Percentiles rank a stretch among this genome's conserved stretches.
Evolutionary conservation across 352 stramenopile species (phyloP).

Genomic region (Pythium myriotylum): DNA sequence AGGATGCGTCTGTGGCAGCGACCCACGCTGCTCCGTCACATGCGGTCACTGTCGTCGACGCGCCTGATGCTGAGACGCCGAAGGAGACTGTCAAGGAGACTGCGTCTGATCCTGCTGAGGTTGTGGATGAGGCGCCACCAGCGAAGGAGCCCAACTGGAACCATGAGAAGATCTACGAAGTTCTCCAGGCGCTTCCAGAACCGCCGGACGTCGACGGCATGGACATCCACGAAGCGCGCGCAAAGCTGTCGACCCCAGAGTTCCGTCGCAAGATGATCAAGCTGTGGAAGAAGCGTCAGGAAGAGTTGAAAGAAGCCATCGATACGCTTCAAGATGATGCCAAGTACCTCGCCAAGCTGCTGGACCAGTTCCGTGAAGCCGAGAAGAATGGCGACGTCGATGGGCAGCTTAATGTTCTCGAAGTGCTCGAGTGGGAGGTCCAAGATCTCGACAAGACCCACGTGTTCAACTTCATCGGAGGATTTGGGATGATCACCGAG

Average conservation of each 20-base stretch:
- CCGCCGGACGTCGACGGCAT: constrained; percentile 74
- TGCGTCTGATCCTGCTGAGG: not conserved
- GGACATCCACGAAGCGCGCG: constrained; percentile 74
- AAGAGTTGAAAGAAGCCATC: constrained; percentile 77
- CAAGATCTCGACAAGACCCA: constrained; percentile 88
- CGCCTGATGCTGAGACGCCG: constrained; percentile 17
- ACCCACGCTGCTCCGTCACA: constrained; percentile 4
- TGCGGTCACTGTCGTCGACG: constrained; percentile 25
- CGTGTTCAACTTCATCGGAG: constrained; percentile 85
- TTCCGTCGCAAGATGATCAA: constrained; percentile 75
- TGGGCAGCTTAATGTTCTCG: constrained; percentile 58
- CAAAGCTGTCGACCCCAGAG: constrained; percentile 65
- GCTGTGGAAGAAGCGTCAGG: constrained; percentile 84
- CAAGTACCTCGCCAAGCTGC: constrained; percentile 72
- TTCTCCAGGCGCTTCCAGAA: constrained; percentile 74
- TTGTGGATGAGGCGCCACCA: constrained; percentile 34
- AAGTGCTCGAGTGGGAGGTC: constrained; percentile 86
- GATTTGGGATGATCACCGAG: constrained; percentile 70
- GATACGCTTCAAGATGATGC: constrained; percentile 80
- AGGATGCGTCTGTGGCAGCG: constrained; percentile 11
- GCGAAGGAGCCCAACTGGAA: constrained; percentile 73
- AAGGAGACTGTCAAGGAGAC: not conserved
- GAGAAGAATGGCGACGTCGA: constrained; percentile 48
- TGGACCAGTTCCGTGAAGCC: constrained; percentile 70
- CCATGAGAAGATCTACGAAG: constrained; percentile 87